These are phyloP conservation scores for Phytophthora fragariae DNA, from an alignment of 352 stramenopile species.

Conservation along the genomic window DNA sequence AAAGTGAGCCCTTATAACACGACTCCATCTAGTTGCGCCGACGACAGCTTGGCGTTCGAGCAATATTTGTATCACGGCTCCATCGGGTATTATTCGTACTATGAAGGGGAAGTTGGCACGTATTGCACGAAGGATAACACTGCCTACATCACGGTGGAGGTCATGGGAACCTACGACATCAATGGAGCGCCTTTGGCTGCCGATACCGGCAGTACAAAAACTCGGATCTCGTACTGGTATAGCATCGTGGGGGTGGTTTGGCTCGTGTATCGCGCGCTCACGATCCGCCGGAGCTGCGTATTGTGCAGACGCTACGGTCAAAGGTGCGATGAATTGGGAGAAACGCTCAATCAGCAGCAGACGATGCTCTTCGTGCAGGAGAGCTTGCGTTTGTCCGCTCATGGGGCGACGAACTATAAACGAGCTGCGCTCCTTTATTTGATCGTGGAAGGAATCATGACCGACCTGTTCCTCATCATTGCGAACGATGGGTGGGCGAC, in stretches of 20 bases:
- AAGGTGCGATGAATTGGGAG: background rate
- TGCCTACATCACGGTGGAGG: constrained; percentile 7
- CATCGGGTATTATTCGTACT: constrained; percentile 17
- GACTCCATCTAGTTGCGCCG: background rate
- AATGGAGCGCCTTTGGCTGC: constrained; percentile 10
- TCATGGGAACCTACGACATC: constrained; percentile 14
- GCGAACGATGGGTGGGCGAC: constrained; percentile 9
- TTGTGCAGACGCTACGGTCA: background rate
- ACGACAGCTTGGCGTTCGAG: constrained; percentile 12
- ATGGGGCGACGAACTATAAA: constrained; percentile 17
- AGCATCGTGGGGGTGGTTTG: constrained; percentile 8
- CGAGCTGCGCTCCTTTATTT: constrained; percentile 6
- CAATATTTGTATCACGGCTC: constrained; percentile 17
- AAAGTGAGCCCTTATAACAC: constrained; percentile 1
- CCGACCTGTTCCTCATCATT: constrained; percentile 24
- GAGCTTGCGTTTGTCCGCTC: constrained; percentile 14
- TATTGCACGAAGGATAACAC: constrained; percentile 11
- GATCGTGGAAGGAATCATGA: constrained; percentile 25
- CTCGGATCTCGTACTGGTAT: constrained; percentile 16
- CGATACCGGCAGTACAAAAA: constrained; percentile 9
- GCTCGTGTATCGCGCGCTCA: constrained; percentile 10
- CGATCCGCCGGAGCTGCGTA: background rate
- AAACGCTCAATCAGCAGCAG: background rate
- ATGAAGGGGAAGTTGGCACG: constrained; percentile 9
- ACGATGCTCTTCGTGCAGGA: constrained; percentile 8